Evolutionary conservation across 176 grass and related monocot genomes (phyloP).

Genomic region (Carex pumila): DNA sequence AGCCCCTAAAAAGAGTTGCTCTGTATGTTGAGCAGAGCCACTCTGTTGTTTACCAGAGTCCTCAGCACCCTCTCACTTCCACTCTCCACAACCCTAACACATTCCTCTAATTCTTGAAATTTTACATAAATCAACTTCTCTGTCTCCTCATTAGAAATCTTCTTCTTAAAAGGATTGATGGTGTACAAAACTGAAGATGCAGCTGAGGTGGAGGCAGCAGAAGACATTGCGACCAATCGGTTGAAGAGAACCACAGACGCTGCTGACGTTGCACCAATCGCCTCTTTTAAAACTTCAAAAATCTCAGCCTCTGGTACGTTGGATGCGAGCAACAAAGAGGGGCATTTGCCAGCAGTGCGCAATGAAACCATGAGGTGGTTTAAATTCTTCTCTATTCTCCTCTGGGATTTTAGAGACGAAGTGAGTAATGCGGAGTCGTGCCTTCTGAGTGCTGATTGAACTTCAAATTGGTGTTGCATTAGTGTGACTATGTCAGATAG

Average conservation of each 20-base stretch:
- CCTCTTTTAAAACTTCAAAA: slow-evolving; percentile 31
- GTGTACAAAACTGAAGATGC: slow-evolving; percentile 20
- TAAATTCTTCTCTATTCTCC: slow-evolving; percentile 42
- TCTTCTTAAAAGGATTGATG: slow-evolving; percentile 25
- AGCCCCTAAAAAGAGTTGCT: background rate
- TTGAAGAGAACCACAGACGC: slow-evolving; percentile 34
- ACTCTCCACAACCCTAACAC: slow-evolving; percentile 37
- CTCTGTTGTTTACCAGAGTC: slow-evolving; percentile 55
- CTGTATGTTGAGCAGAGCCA: slow-evolving; percentile 54
- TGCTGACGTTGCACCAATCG: background rate
- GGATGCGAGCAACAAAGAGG: background rate
- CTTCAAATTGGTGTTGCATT: slow-evolving; percentile 39
- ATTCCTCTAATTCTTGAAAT: slow-evolving; percentile 59
- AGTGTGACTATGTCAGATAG: slow-evolving; percentile 32
- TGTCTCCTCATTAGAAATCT: slow-evolving; percentile 1
- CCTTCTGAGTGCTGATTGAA: slow-evolving; percentile 38
- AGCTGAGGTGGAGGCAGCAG: slow-evolving; percentile 13
- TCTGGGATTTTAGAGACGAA: slow-evolving; percentile 36
- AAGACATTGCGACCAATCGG: slow-evolving; percentile 25
- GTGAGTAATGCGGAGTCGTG: slow-evolving; percentile 26
- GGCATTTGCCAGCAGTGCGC: background rate
- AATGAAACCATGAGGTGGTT: background rate
- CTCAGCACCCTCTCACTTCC: slow-evolving; percentile 59
- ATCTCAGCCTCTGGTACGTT: slow-evolving; percentile 37
- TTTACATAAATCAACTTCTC: slow-evolving; percentile 27